Base-by-base conservation (phyloP, 2,329 filamentous ascomycete species). In the Neurospora sp. region DNA sequence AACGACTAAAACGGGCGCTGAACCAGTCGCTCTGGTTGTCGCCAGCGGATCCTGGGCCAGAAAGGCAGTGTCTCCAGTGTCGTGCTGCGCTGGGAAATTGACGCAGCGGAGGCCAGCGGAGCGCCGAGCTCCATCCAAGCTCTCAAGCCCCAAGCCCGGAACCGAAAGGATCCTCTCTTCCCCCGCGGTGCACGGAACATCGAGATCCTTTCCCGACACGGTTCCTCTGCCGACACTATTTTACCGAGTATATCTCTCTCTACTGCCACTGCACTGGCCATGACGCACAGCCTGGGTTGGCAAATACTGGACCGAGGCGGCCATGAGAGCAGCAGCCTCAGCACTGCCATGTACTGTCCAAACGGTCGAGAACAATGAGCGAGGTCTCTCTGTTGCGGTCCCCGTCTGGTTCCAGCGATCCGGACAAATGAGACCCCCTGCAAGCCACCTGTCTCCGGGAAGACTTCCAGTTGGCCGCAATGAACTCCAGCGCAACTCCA, bases 391-490 rank as follows among this genome's bases (percentile, higher is more conserved):
- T 57, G 12, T 62, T 62, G 52, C 28, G 52, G 52, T 17, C 37
- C 69, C 43, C 37, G 69, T 68, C 71, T 70, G 67, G 69, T 67
- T 69, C 74, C 70, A 72, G 68, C 62, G 68, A 66, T 70, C 69
- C 68, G 72, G 72, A 19, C 68, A 69, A 69, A 68, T 69, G 23
- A 67, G 33, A 15, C 71, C 66, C 72, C 72, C 71, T 73, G 73
- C 71, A 72, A 68, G 70, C 68, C 67, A 69, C 66, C 68, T n/a
- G 23, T 36, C 8, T 46, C 72, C 74, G 72, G 73, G 71, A 74
- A 69, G 68, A 67, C 69, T 74, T 76, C 73, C 74, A 72, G 74
- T 76, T 75, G 74, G 73, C 66, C 68, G 15, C 52, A 36, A 62
- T 62, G 38, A 37, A 57, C 43, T 52, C 33, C 28, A 19, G 33